These are phyloP conservation scores for Ceratopteris richardii DNA, from an alignment of 75 land plant genomes.

Conservation along the genomic window DNA sequence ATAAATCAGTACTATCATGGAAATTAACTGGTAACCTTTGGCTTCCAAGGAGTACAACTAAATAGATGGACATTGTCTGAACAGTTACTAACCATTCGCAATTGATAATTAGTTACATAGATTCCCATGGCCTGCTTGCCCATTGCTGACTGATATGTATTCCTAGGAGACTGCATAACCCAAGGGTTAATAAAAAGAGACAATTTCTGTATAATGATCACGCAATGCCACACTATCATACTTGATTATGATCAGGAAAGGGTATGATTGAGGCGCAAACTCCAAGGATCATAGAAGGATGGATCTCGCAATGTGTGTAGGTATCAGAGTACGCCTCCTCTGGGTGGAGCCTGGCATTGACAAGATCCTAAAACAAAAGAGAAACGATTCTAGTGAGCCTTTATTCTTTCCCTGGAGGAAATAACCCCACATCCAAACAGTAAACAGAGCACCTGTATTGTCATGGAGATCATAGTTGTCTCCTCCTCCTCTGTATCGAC, in stretches of 20 bases:
- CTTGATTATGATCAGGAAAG: conserved; percentile 99
- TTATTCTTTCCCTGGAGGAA: too few relatives aligned
- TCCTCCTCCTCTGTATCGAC: conserved; percentile 98
- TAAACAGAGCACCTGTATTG: conserved; percentile 43
- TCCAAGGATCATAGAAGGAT: conserved; percentile 95
- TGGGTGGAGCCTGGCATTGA: conserved; percentile 76
- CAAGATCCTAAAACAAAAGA: conserved; percentile 55
- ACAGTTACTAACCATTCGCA: conserved; percentile 79
- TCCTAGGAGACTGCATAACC: conserved; percentile 82
- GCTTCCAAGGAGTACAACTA: too few relatives aligned
- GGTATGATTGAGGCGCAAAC: conserved; percentile 99
- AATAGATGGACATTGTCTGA: too few relatives aligned
- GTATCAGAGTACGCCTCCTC: conserved; percentile 86
- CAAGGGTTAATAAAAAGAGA: too few relatives aligned
- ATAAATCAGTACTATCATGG: too few relatives aligned
- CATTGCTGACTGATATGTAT: conserved; percentile 99
- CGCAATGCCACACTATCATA: too few relatives aligned
- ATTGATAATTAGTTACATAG: conserved; percentile 96
- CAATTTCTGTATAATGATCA: too few relatives aligned
- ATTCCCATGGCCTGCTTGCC: conserved; percentile 99
- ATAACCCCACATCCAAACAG: background rate
- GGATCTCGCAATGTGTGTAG: conserved; percentile 99
- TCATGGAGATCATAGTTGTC: conserved; percentile 99
- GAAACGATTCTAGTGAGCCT: too few relatives aligned
- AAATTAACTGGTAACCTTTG: background rate